phyloP scores from a whole-genome alignment of 441 rosid species.

The Jatropha podagrica region DNA sequence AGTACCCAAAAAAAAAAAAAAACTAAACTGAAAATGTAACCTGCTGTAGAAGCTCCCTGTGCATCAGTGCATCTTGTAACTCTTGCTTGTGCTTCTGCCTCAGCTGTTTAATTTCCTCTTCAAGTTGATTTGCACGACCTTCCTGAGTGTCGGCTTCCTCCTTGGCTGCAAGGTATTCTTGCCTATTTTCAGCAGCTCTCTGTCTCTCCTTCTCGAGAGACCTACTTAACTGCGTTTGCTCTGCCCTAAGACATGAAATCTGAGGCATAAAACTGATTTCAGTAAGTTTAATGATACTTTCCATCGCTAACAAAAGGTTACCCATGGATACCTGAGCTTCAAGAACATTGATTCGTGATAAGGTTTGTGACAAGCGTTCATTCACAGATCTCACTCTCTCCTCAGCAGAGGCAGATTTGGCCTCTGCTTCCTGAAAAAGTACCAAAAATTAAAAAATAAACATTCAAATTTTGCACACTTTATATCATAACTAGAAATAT shows the following conservation, averaged over 20 bases:
- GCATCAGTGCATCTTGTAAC: constrained; percentile 76
- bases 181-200: constrained; percentile 96
- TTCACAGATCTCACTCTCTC: constrained; percentile 86
- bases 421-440: constrained; percentile 82
- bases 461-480: constrained; percentile 14
- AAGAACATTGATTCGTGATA: constrained; percentile 92
- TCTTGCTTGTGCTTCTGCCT: constrained; percentile 87
- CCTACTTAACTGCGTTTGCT: constrained; percentile 86
- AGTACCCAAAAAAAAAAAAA: not conserved
- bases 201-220: constrained; percentile 99
- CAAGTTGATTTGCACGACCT: constrained; percentile 87
- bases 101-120: constrained; percentile 77
- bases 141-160: constrained; percentile 96
- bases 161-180: constrained; percentile 95
- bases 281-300: constrained; percentile 19
- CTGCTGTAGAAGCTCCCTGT: constrained; percentile 85
- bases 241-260: constrained; percentile 97
- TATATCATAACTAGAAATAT: constrained; percentile 12
- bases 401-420: constrained; percentile 90
- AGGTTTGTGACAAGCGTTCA: constrained; percentile 93
- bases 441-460: constrained; percentile 24
- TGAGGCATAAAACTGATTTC: constrained; percentile 37
- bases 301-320: constrained; percentile 17
- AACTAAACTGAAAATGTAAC: constrained; percentile 34
- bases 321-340: constrained; percentile 80